Percentiles rank a stretch among this genome's conserved stretches.
Evolutionary conservation across 805 yeast genomes (phyloP).

Genomic region (Candida yuanshanica): DNA sequence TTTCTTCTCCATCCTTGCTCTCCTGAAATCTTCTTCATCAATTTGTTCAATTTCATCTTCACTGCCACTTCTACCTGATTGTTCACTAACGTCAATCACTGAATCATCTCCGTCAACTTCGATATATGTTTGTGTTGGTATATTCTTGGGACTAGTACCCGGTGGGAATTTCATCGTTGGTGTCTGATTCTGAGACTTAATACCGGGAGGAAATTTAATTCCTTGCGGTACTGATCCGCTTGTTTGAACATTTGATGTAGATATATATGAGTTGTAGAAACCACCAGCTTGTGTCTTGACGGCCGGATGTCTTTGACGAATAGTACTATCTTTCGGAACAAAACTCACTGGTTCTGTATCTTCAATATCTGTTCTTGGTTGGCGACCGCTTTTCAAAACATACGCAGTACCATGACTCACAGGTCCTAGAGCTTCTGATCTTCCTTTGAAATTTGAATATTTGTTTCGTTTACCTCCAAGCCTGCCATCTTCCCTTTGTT

Average conservation of each 20-base stretch:
- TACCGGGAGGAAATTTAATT: no score
- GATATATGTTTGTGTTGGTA: no score
- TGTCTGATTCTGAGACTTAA: no score
- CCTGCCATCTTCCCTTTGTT: background rate
- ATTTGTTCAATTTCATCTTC: background rate
- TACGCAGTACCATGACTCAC: no score
- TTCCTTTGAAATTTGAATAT: no score
- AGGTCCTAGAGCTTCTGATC: no score
- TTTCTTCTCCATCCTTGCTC: background rate
- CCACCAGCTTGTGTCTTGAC: no score
- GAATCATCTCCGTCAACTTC: background rate
- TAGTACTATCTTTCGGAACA: background rate
- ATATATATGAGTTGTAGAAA: no score
- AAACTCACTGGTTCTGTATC: slow-evolving; percentile 5
- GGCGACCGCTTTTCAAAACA: slow-evolving; percentile 14
- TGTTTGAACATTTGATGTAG: no score
- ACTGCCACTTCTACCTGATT: background rate
- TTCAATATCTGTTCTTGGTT: slow-evolving; percentile 6
- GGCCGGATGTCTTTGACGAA: no score
- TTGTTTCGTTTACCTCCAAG: background rate
- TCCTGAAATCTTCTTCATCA: background rate
- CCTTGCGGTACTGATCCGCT: no score
- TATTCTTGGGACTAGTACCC: background rate
- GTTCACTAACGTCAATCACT: no score
- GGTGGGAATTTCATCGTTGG: background rate